Percentiles rank a stretch among this genome's conserved stretches.
These are phyloP conservation scores for Tolypocladium album DNA, from an alignment of 2,329 filamentous ascomycete genomes.

Conservation along the genomic window DNA sequence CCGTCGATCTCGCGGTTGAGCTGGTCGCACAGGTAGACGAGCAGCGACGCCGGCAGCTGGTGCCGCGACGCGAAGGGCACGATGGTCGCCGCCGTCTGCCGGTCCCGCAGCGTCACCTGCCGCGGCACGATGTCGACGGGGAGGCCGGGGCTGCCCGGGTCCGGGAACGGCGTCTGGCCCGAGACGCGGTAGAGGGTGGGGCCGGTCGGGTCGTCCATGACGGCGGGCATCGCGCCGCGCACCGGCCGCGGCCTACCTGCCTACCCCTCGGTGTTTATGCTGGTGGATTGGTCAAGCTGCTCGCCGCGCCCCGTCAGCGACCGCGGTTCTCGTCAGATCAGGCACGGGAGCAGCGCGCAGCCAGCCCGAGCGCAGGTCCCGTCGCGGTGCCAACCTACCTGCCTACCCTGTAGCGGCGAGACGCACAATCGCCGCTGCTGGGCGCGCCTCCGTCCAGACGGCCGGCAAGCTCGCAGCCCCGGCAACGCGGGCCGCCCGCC, in stretches of 20 bases:
- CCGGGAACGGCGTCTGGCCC: constrained; percentile 54
- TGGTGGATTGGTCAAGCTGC: not conserved
- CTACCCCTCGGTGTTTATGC: too few relatives aligned
- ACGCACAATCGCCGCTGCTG: not conserved
- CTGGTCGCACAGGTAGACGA: constrained; percentile 71
- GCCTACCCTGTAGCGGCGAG: not conserved
- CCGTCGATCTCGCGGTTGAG: constrained; percentile 86
- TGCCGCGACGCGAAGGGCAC: constrained; percentile 70
- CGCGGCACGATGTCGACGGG: constrained; percentile 60
- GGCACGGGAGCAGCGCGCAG: not conserved
- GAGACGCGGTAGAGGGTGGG: constrained; percentile 61
- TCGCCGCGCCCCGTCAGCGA: not conserved
- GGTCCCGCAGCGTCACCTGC: constrained; percentile 73
- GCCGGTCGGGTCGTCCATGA: constrained; percentile 65
- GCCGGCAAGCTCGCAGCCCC: not conserved
- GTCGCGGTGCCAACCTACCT: too few relatives aligned
- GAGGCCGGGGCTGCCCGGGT: constrained; percentile 49
- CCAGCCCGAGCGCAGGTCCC: not conserved
- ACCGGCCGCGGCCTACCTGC: not conserved
- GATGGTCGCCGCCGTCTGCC: constrained; percentile 73
- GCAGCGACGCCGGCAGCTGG: constrained; percentile 64
- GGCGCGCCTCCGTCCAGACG: not conserved
- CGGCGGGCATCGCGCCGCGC: constrained; percentile 55
- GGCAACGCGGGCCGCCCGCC: not conserved
- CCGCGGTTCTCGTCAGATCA: not conserved